Evolutionary conservation across 164 flowering plant species (phyloP), one percentile per base, ranked within the genome.

Genomic region (Paratinospora sagittata): DNA sequence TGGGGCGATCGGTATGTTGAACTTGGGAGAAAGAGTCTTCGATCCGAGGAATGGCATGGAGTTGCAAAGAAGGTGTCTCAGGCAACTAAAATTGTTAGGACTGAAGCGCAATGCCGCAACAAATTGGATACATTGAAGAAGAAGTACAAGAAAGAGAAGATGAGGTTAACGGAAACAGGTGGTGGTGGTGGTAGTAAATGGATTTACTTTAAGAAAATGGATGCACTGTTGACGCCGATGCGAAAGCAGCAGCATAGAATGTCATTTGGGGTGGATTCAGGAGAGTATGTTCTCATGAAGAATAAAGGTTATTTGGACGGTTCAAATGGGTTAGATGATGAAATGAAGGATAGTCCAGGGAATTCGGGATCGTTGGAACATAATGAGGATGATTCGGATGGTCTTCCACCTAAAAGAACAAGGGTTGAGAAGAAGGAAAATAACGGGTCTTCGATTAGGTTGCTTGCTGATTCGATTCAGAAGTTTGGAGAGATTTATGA

Each of bases 261-360:
- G 49, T 80, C 93, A 3, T 95, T 98, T 74, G 99, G 99, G 21
- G 71, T 95, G 33, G 99, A 95, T 81, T 89, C 98, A 0, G 97
- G 97, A 2, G 97, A 94, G 78, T 94, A 82, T 75, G 93, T 91
- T 49, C 92, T 94, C 65, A 84, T 81, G 96, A 84, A 89, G 34
- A 83, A 93, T 2, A 70, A 72, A 19, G 92, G 85, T 9, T 92
- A 89, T 79, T 76, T 90, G 84, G 85, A 85, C 83, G 78, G 64
- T 81, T 97, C 3, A 92, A 69, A 76, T 84, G 78, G 98, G 88
- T 79, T 97, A 92, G 80, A 92, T 90, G 92, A 82, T 91, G 80
- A 97, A 93, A 73, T 39, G n/a, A n/a, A n/a, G n/a, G n/a, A n/a
- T n/a, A n/a, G n/a, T n/a, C n/a, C n/a, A n/a, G n/a, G n/a, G n/a